phyloP scores from a whole-genome alignment of 768 basidiomycete species.

The Dendrothele bispora region DNA sequence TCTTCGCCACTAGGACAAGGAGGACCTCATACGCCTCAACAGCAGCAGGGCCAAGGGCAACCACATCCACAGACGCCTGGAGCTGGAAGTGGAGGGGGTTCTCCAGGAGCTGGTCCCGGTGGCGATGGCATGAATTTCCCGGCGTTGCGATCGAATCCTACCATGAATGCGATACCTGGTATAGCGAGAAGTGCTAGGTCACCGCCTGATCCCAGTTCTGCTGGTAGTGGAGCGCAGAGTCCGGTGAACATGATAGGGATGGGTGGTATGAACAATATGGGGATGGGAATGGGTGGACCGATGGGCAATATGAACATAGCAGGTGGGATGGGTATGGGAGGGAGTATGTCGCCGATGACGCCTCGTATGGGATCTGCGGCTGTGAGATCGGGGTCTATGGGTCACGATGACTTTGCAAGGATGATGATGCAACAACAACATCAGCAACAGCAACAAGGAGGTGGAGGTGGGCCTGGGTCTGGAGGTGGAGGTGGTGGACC shows the following conservation, averaged over 20 bases:
- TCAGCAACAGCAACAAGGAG: slow-evolving; percentile 13
- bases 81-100: too few species aligned
- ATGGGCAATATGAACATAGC: too few species aligned
- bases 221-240: not conserved
- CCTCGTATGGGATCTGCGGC: slow-evolving; percentile 48
- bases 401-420: slow-evolving; percentile 58
- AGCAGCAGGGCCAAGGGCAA: too few species aligned
- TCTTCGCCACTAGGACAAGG: too few species aligned
- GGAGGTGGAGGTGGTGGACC: too few species aligned
- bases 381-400: slow-evolving; percentile 33
- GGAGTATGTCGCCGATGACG: slow-evolving; percentile 42
- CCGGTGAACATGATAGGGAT: too few species aligned
- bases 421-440: slow-evolving; percentile 39
- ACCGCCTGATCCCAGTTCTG: slow-evolving; percentile 57
- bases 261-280: too few species aligned
- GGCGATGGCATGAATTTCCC: slow-evolving; percentile 42
- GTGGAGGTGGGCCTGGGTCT: slow-evolving; percentile 31
- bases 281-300: slow-evolving; percentile 5
- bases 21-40: too few species aligned
- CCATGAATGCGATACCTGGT: slow-evolving; percentile 66
- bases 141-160: slow-evolving; percentile 56
- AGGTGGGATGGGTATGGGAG: slow-evolving; percentile 11
- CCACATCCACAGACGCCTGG: too few species aligned
- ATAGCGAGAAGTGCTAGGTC: slow-evolving; percentile 76
- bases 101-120: too few species aligned